Conservation (phyloP, 768 basidiomycete genomes). For the Collybiopsis confluens region DNA sequence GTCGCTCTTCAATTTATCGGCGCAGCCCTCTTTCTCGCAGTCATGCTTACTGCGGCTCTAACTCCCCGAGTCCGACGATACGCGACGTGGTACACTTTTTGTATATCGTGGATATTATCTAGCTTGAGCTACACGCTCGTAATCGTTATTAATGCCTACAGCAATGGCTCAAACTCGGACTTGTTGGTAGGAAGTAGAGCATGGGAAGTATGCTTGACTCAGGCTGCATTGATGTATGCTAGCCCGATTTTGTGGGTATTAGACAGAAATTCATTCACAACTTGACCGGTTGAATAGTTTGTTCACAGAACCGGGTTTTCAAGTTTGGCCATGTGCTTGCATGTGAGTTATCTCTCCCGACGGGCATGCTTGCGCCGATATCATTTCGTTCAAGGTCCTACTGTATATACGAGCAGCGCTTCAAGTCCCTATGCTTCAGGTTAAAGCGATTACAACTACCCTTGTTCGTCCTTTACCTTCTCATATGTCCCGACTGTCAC, state of each 20-base stretch:
- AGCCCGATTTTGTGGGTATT: slow-evolving; percentile 13
- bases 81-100: slow-evolving; percentile 27
- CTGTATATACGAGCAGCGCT: not conserved
- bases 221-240: slow-evolving; percentile 22
- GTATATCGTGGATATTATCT: slow-evolving; percentile 25
- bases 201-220: slow-evolving; percentile 17
- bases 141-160: slow-evolving; percentile 11
- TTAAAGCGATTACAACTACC: not conserved
- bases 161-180: slow-evolving; percentile 3
- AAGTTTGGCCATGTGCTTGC: slow-evolving; percentile 1
- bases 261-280: not conserved
- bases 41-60: slow-evolving; percentile 16
- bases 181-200: not conserved
- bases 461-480: not conserved
- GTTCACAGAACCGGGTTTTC: not conserved
- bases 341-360: not conserved
- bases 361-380: too few species aligned
- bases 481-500: too few species aligned
- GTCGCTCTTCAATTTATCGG: slow-evolving; percentile 18
- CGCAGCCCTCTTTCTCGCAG: slow-evolving; percentile 17
- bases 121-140: slow-evolving; percentile 23
- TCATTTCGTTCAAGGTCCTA: not conserved
- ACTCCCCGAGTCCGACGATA: slow-evolving; percentile 16
- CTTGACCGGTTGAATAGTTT: not conserved
- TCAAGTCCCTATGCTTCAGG: not conserved